Base-by-base conservation (phyloP, 257 asterid species). In the Vinca minor region DNA sequence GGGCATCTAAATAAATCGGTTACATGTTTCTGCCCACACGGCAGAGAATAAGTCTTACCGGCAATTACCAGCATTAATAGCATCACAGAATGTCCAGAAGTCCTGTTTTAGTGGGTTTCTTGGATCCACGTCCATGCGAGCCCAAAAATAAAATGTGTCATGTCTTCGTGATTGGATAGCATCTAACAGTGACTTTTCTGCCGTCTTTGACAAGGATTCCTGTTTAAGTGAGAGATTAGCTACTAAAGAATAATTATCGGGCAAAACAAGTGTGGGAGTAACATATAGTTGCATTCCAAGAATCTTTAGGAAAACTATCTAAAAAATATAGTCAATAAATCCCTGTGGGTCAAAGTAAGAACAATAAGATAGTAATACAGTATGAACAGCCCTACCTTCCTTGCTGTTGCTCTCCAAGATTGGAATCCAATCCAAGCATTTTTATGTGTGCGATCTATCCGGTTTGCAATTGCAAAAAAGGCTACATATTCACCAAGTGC, bases 401-500 rank as follows among this genome's bases (percentile, higher is more conserved):
- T 81, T 47, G 97, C 97, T 36, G 95, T 90, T 70, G 82, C 84
- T 76, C 99, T 83, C 99, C 99, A 93, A 50, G 97, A 93, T 46
- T 89, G 99, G 71, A 93, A 93, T 32, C 99, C 97, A 69, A 93
- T 87, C 99, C 99, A 93, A 78, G 96, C 88, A 82, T 86, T 93
- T 77, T 84, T 90, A 74, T 93, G 99, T 64, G 87, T 71, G 59
- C 95, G 89, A 72, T 93, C 97, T 25, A 86, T 77, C 83, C 96
- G 79, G 64, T 93, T 85, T 36, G 97, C 97, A 65, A 93, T 83
- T 3, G 97, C 97, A 23, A 93, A 93, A 70, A 83, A 86, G 69
- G 94, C 97, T 66, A 97, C 96, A 76, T 76, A 81, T 45, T 93
- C 96, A 76, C 95, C 94, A 56, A 93, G 82, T 67, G 65, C 69